phyloP scores from a whole-genome alignment of 805 yeast genomes.

The Lipomyces oligophaga region DNA sequence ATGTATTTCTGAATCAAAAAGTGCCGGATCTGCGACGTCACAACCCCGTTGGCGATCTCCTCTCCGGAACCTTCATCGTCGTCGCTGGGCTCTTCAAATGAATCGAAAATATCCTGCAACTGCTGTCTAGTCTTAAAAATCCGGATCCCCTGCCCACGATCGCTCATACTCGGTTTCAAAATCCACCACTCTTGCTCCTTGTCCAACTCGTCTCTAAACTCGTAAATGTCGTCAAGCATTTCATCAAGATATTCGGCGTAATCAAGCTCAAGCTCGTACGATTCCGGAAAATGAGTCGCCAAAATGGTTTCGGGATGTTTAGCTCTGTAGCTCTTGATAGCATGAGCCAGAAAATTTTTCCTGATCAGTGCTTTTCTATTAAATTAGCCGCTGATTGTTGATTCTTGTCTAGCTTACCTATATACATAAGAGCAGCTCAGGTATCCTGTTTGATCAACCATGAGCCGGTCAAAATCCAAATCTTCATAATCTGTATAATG shows the following conservation, averaged over 20 bases:
- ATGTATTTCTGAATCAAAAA: slow-evolving; percentile 85
- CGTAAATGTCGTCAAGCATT: slow-evolving; percentile 87
- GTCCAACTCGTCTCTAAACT: slow-evolving; percentile 73
- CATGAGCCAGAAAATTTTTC: slow-evolving; percentile 83
- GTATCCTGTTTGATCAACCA: slow-evolving; percentile 47
- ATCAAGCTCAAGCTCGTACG: slow-evolving; percentile 80
- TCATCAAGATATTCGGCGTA: slow-evolving; percentile 96
- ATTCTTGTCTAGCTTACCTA: slow-evolving; percentile 28
- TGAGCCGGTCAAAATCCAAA: slow-evolving; percentile 65
- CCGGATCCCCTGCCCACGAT: slow-evolving; percentile 92
- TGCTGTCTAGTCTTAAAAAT: slow-evolving; percentile 74
- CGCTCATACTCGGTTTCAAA: slow-evolving; percentile 94
- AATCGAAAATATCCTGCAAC: slow-evolving; percentile 76
- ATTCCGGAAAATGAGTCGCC: slow-evolving; percentile 60
- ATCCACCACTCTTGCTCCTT: slow-evolving; percentile 62
- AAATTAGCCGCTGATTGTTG: neutral
- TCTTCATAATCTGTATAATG: slow-evolving; percentile 92
- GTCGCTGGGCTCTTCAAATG: slow-evolving; percentile 71
- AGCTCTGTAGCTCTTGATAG: slow-evolving; percentile 66
- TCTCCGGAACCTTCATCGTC: slow-evolving; percentile 51
- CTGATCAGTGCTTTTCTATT: slow-evolving; percentile 79
- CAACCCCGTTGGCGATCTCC: slow-evolving; percentile 54
- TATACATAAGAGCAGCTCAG: slow-evolving; percentile 76
- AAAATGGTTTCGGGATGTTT: slow-evolving; percentile 71
- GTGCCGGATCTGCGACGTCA: slow-evolving; percentile 83